Conservation (phyloP, 2,329 filamentous ascomycete species). For the Dothideomycetes sp. region DNA sequence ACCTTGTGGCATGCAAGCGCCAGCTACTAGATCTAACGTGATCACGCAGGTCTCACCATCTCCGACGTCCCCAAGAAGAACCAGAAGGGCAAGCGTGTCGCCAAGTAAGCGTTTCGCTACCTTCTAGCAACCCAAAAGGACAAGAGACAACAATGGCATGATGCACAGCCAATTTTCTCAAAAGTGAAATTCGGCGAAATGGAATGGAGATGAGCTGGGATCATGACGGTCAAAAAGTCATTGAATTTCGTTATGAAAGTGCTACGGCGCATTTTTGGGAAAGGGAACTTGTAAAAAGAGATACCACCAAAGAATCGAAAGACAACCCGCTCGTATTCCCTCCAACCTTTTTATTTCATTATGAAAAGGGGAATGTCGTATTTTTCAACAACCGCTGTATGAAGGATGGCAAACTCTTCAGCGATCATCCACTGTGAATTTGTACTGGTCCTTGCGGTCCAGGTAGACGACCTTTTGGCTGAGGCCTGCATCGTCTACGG, state of each 20-base stretch:
- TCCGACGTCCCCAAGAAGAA: constrained; percentile 55
- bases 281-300: too few relatives aligned
- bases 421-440: constrained; percentile 34
- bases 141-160: too few relatives aligned
- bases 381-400: not conserved
- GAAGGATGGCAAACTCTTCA: not conserved
- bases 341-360: not conserved
- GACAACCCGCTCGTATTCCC: not conserved
- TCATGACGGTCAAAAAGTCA: not conserved
- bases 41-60: constrained; percentile 43
- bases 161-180: too few relatives aligned
- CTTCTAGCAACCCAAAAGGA: too few relatives aligned
- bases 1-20: not conserved
- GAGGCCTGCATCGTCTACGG: constrained; percentile 41
- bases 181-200: not conserved
- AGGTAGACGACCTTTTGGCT: constrained; percentile 47
- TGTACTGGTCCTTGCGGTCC: constrained; percentile 47
- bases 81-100: constrained; percentile 39
- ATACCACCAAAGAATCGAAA: not conserved
- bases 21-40: too few relatives aligned
- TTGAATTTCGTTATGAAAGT: too few relatives aligned
- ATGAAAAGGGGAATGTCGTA: not conserved
- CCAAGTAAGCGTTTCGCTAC: constrained; percentile 15
- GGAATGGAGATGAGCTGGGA: not conserved
- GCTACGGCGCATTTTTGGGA: too few relatives aligned